Percentiles rank a stretch among this genome's conserved stretches.
These are phyloP conservation scores for Atkinsonella texensis DNA, from an alignment of 2,329 filamentous ascomycete species.

Conservation along the genomic window DNA sequence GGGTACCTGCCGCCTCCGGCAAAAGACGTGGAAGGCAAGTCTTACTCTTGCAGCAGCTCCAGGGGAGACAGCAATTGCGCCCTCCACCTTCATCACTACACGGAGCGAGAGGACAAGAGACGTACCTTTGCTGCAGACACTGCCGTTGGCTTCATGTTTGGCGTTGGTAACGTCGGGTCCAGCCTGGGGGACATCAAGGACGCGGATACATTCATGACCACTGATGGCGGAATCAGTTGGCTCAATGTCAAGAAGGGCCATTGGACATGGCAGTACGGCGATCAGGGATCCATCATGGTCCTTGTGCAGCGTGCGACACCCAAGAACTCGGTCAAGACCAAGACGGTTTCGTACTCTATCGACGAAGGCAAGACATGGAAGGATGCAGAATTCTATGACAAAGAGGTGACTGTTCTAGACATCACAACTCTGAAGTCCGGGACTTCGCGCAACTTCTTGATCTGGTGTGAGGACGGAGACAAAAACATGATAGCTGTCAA, in stretches of 20 bases:
- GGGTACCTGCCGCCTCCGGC: slow-evolving; percentile 58
- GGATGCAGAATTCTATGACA: slow-evolving; percentile 59
- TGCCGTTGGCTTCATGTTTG: slow-evolving; percentile 84
- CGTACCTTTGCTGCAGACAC: slow-evolving; percentile 83
- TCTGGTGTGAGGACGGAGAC: slow-evolving; percentile 60
- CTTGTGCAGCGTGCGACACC: slow-evolving; percentile 62
- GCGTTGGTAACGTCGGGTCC: slow-evolving; percentile 76
- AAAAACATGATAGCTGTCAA: slow-evolving; percentile 62
- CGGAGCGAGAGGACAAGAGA: slow-evolving; percentile 68
- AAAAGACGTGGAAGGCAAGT: slow-evolving; percentile 58
- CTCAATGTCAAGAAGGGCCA: slow-evolving; percentile 71
- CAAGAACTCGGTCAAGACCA: slow-evolving; percentile 56
- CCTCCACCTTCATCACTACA: slow-evolving; percentile 90
- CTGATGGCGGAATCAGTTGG: slow-evolving; percentile 86
- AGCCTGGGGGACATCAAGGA: slow-evolving; percentile 55
- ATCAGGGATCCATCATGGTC: slow-evolving; percentile 86
- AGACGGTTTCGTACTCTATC: slow-evolving; percentile 60
- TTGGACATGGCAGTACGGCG: slow-evolving; percentile 91
- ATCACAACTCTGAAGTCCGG: slow-evolving; percentile 85
- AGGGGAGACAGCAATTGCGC: slow-evolving; percentile 58
- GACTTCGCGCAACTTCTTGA: slow-evolving; percentile 77
- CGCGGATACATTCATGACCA: slow-evolving; percentile 81
- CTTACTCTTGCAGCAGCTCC: slow-evolving; percentile 53
- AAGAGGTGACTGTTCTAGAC: slow-evolving; percentile 61
- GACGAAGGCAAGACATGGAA: slow-evolving; percentile 75